Conservation (phyloP, 2,329 filamentous ascomycete species). For the Colletotrichum eleusines region DNA sequence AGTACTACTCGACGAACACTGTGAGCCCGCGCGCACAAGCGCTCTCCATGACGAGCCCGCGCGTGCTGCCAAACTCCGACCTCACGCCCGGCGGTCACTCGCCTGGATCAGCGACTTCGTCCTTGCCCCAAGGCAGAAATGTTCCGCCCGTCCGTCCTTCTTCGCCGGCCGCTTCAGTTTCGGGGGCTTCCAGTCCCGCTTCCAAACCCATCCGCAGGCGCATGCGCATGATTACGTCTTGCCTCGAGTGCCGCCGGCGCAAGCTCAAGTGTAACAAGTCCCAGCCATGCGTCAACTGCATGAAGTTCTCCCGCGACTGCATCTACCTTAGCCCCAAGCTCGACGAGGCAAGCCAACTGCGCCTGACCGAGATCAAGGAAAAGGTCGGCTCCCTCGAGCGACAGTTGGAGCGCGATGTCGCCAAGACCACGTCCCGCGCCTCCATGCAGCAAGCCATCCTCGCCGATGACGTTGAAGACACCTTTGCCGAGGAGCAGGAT, state of each 20-base stretch:
- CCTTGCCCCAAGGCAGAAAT: slow-evolving; percentile 20
- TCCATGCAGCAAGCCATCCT: slow-evolving; percentile 54
- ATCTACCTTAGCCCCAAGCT: slow-evolving; percentile 75
- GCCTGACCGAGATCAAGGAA: slow-evolving; percentile 82
- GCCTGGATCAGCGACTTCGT: slow-evolving; percentile 31
- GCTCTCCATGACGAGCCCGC: slow-evolving; percentile 33
- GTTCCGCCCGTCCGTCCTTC: slow-evolving; percentile 11
- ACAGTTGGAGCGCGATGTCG: slow-evolving; percentile 76
- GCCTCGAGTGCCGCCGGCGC: slow-evolving; percentile 77
- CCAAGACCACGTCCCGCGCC: slow-evolving; percentile 55
- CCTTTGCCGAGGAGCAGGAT: slow-evolving; percentile 69
- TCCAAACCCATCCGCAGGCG: slow-evolving; percentile 66
- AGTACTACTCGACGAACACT: slow-evolving; percentile 37
- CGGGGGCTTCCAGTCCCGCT: slow-evolving; percentile 21
- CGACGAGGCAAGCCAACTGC: slow-evolving; percentile 77
- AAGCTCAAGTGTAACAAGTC: slow-evolving; percentile 84
- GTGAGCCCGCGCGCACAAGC: slow-evolving; percentile 30
- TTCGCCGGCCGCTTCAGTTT: slow-evolving; percentile 26
- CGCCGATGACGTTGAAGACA: slow-evolving; percentile 66
- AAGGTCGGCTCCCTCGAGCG: slow-evolving; percentile 79
- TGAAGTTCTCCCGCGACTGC: slow-evolving; percentile 65
- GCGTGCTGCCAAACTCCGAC: slow-evolving; percentile 37
- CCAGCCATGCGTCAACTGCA: slow-evolving; percentile 77
- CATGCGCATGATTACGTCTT: slow-evolving; percentile 76
- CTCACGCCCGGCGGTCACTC: slow-evolving; percentile 35